Base-by-base conservation (phyloP, 75 land plant species). In the Picea sitchensis region DNA sequence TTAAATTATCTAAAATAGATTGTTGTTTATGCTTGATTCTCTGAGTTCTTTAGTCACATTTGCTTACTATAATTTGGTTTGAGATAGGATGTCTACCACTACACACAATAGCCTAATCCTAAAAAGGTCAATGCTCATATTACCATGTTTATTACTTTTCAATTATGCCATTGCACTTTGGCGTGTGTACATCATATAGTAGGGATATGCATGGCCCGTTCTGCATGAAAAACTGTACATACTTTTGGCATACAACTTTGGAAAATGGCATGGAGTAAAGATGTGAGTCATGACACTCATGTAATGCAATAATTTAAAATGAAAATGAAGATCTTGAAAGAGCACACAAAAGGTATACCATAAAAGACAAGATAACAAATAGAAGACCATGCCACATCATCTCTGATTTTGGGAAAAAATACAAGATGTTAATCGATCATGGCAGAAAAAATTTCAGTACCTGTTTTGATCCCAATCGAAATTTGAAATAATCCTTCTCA, bases 401-500 rank as follows among this genome's bases (percentile, higher is more conserved):
- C 47, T 38, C 21, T 36, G 47, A 17, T 69, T 38, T 36, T 17
- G 54, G 54, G 54, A 47, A 47, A 47, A 47, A 38, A 38, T 68
- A 36, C 51, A 68, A 61, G 64, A 56, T 31, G 0, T 61, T 38
- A 77, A 77, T 56, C 6, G 6, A 32, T 36, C 79, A 77, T 14
- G 34, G 9, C 14, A 34, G 44, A 31, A 17, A 77, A 36, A n/a
- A 77, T 3, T n/a, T 64, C 1, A 77, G 68, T 62, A 92, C 99
- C 90, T 96, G 89, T 21, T 89, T 79, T 57, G 83, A 87, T 77
- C 99, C 99, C 65, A 96, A 15, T 59, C 65, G 87, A 82, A 96
- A 92, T 77, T 87, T 92, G 84, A 92, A 96, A 77, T 84, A 94
- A 34, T 84, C 95, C 78, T 94, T 96, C 36, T 96, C 93, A 80